These are phyloP conservation scores for Cryphonectria naterciae DNA, from an alignment of 2,329 filamentous ascomycete genomes.

Conservation along the genomic window DNA sequence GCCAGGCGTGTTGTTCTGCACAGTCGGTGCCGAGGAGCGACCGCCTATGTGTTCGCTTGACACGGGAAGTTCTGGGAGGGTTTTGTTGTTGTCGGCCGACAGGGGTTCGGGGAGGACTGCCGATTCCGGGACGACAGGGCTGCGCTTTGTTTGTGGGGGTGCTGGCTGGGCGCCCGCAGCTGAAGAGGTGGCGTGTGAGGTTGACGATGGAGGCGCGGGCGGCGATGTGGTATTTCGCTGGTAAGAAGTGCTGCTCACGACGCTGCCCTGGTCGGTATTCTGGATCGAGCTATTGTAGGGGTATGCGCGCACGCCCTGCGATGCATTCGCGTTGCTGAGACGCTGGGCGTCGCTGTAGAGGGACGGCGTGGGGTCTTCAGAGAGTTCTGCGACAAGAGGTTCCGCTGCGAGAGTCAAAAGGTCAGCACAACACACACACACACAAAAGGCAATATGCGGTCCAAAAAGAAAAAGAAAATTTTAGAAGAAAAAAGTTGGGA, in stretches of 20 bases:
- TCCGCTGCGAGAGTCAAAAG: conserved; percentile 38
- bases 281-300: conserved; percentile 34
- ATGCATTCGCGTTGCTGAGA: conserved; percentile 31
- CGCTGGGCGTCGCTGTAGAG: conserved; percentile 44
- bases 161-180: conserved; percentile 3
- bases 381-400: conserved; percentile 51
- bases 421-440: conserved; percentile 7
- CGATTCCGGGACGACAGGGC: conserved; percentile 19
- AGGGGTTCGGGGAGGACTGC: conserved; percentile 27
- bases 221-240: conserved; percentile 20
- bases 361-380: conserved; percentile 46
- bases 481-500: neutral
- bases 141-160: neutral
- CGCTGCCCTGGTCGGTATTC: conserved; percentile 40
- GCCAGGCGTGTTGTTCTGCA: neutral
- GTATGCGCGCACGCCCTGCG: conserved; percentile 37
- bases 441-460: neutral
- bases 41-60: conserved; percentile 7
- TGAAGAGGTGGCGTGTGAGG: conserved; percentile 15
- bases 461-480: no score
- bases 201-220: conserved; percentile 20
- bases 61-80: conserved; percentile 16
- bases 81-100: conserved; percentile 20
- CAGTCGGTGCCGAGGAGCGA: neutral
- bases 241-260: conserved; percentile 33